Evolutionary conservation across 2,329 filamentous ascomycete species (phyloP), one percentile per base, ranked within the genome.

Genomic region (Aspergillus felis): DNA sequence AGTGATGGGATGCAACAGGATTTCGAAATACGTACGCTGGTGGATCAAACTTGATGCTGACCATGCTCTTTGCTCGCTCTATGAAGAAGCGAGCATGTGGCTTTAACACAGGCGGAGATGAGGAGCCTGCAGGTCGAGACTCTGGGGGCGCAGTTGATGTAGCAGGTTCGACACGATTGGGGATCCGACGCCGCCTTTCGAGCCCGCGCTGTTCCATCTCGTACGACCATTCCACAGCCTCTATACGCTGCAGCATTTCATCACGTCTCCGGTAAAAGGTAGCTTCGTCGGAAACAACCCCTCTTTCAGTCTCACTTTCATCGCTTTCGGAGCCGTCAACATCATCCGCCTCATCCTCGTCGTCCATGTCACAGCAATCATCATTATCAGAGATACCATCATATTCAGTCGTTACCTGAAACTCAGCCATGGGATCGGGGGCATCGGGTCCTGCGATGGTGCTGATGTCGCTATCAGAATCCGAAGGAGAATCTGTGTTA

Each of bases 11-110:
- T 49, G 10, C 25, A 42, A 17, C 6, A 20, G 9, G 50, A 7
- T 27, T 25, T 41, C 38, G 24, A 41, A 8, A 10, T n/a, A 65
- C 75, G 49, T 74, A 77, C 75, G 71, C 72, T 54, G 75, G 74
- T 12, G 74, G 74, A 57, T 77, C 74, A 54, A 97, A 97, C 57
- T 85, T 87, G 66, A 97, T 89, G 14, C 88, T 92, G 65, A 94
- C 93, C 74, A 88, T 91, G 76, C 86, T 91, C 77, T 91, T 92
- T 66, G 88, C 84, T 71, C 87, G 85, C 67, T 89, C 87, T 55
- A 97, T 95, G 68, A 87, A 89, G 75, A 97, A 97, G 28, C 85
- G 84, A 2, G 91, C 91, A 72, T 91, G 86, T 0, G 91, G 91
- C 35, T 81, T 81, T 74, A 92, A 81, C 4, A 90, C 27, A 35